Percentiles rank a stretch among this genome's conserved stretches.
phyloP scores from a whole-genome alignment of 2,329 filamentous ascomycete species.

The Mycosphaerella arachidis region DNA sequence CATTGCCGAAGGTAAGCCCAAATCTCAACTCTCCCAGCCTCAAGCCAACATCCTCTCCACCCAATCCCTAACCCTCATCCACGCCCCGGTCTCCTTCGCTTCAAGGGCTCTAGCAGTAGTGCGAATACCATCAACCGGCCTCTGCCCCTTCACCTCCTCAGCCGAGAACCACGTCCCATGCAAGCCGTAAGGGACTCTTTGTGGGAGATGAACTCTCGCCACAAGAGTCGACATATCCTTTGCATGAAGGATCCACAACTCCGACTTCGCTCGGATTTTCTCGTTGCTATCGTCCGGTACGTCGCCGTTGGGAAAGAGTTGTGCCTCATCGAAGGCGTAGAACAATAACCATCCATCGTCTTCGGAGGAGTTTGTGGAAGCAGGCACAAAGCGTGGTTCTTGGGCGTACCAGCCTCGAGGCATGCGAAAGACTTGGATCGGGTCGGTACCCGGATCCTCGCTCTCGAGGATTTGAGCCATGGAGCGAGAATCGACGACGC shows the following conservation, averaged over 20 bases:
- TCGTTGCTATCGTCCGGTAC: slow-evolving; percentile 32
- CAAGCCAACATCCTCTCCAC: slow-evolving; percentile 29
- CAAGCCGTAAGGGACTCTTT: slow-evolving; percentile 65
- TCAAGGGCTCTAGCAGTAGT: slow-evolving; percentile 24
- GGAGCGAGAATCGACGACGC: slow-evolving; percentile 57
- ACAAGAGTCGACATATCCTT: slow-evolving; percentile 58
- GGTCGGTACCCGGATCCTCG: slow-evolving; percentile 33
- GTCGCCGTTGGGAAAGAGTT: slow-evolving; percentile 42
- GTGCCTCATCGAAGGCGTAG: slow-evolving; percentile 66
- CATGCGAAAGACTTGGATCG: slow-evolving; percentile 59
- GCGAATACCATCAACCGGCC: slow-evolving; percentile 34
- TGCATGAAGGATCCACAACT: slow-evolving; percentile 67
- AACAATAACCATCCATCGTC: slow-evolving; percentile 65
- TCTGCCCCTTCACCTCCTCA: slow-evolving; percentile 49
- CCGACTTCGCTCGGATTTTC: slow-evolving; percentile 45
- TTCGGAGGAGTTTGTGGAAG: slow-evolving; percentile 42
- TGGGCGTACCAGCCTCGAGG: slow-evolving; percentile 61
- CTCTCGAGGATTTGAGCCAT: slow-evolving; percentile 50
- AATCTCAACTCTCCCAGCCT: neutral
- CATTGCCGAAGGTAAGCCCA: neutral
- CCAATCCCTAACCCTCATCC: slow-evolving; percentile 30
- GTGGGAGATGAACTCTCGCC: slow-evolving; percentile 56
- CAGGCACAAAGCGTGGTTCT: slow-evolving; percentile 61
- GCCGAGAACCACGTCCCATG: slow-evolving; percentile 60
- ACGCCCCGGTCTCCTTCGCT: slow-evolving; percentile 21